These are phyloP conservation scores for Boletus barrowsii DNA, from an alignment of 768 basidiomycete genomes.

Conservation along the genomic window DNA sequence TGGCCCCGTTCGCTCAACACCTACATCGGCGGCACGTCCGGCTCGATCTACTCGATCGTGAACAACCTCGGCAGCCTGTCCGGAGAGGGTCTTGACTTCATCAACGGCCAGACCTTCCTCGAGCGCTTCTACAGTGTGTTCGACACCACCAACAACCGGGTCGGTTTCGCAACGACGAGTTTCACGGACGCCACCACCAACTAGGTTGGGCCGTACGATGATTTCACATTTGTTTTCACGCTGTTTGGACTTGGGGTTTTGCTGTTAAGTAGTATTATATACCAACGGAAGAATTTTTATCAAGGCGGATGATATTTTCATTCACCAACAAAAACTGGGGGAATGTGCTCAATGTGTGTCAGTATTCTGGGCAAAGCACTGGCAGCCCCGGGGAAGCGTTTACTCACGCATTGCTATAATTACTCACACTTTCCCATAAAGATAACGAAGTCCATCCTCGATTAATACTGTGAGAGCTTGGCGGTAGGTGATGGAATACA, in stretches of 20 bases:
- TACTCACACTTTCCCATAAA: not conserved
- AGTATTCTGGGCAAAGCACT: not conserved
- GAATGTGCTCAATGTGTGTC: not conserved
- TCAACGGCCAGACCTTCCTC: constrained; percentile 53
- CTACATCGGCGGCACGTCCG: constrained; percentile 37
- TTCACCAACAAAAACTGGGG: not conserved
- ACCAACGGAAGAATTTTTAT: not conserved
- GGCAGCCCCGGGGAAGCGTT: not conserved
- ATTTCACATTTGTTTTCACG: not conserved
- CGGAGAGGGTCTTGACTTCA: constrained; percentile 52
- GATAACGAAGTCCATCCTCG: not conserved
- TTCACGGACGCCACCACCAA: constrained; percentile 32
- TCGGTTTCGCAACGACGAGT: constrained; percentile 27
- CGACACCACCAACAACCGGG: constrained; percentile 52
- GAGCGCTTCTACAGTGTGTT: constrained; percentile 66
- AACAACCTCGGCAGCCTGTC: constrained; percentile 35
- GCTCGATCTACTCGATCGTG: constrained; percentile 39
- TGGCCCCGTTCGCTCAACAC: constrained; percentile 44
- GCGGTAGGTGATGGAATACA: not conserved
- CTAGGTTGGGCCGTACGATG: constrained; percentile 6
- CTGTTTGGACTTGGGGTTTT: not conserved
- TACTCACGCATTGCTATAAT: not conserved
- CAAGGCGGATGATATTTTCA: not conserved
- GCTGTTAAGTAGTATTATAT: not conserved
- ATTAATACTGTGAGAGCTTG: not conserved